phyloP scores from a whole-genome alignment of 345 rosid species.

The Trapa bicornis region DNA sequence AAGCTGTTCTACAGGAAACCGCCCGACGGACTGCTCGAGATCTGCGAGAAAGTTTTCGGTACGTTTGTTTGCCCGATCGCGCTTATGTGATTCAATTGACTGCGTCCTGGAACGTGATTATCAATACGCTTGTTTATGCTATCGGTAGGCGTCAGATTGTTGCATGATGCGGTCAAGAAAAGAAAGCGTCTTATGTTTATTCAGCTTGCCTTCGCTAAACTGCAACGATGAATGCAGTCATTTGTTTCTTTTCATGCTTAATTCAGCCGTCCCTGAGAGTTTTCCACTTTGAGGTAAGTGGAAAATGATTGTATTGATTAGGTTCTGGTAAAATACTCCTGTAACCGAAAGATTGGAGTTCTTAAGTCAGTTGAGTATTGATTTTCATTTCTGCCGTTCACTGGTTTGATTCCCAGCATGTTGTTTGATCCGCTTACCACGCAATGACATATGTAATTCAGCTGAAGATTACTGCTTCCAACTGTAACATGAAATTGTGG shows the following conservation, averaged over 20 bases:
- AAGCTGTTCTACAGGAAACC: constrained; percentile 76
- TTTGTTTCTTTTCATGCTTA: background rate
- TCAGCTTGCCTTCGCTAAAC: background rate
- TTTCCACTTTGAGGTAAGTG: background rate
- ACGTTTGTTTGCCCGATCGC: constrained; percentile 6
- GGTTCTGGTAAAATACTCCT: background rate
- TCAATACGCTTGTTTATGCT: background rate
- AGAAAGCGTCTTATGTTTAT: background rate
- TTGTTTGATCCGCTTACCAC: background rate
- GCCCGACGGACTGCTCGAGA: constrained; percentile 91
- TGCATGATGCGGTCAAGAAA: background rate
- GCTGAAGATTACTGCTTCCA: background rate
- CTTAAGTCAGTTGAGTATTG: background rate
- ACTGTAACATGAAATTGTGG: background rate
- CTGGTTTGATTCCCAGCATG: background rate
- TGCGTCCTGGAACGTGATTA: background rate
- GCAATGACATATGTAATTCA: background rate
- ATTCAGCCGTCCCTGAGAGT: background rate
- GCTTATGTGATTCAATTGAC: background rate
- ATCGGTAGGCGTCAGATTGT: background rate
- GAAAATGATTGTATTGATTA: background rate
- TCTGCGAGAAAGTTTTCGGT: constrained; percentile 81
- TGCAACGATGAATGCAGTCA: background rate
- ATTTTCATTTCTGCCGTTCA: background rate
- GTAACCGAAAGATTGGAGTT: background rate